Evolutionary conservation across 1,284 basidiomycete genomes (phyloP).

Genomic region (Dichomitus squalens): DNA sequence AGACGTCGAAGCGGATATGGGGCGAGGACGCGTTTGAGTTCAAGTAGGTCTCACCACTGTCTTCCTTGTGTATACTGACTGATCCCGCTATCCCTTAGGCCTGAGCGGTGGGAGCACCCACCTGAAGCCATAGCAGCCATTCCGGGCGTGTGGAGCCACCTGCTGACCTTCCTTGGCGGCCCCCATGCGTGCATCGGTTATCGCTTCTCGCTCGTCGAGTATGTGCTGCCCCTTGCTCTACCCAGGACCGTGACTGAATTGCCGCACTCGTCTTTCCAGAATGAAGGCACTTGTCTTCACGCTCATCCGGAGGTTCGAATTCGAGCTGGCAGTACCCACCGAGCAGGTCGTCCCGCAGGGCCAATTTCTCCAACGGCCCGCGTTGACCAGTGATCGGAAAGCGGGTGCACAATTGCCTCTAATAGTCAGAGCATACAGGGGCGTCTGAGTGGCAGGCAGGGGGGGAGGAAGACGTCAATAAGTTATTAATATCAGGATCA

Average conservation of each 20-base stretch:
- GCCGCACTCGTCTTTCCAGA: conserved; percentile 32
- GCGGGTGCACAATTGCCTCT: conserved; percentile 24
- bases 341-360: conserved; percentile 19
- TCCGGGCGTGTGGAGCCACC: conserved; percentile 60
- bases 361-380: conserved; percentile 22
- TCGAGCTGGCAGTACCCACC: conserved; percentile 49
- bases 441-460: too few species aligned
- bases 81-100: conserved; percentile 34
- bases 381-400: conserved; percentile 12
- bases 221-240: conserved; percentile 19
- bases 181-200: conserved; percentile 69
- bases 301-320: conserved; percentile 57
- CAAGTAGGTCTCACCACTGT: conserved; percentile 34
- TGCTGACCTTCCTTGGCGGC: conserved; percentile 64
- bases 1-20: conserved; percentile 52
- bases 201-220: conserved; percentile 72
- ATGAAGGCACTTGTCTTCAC: conserved; percentile 60
- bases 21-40: conserved; percentile 57
- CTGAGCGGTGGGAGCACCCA: conserved; percentile 58
- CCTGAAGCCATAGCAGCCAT: conserved; percentile 47
- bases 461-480: too few species aligned
- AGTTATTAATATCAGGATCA: too few species aligned
- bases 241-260: too few species aligned
- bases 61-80: background rate
- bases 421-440: conserved; percentile 15